Evolutionary conservation across 192 early-diverging fungal genomes (phyloP).

Genomic region (Backusella tarrabulga): DNA sequence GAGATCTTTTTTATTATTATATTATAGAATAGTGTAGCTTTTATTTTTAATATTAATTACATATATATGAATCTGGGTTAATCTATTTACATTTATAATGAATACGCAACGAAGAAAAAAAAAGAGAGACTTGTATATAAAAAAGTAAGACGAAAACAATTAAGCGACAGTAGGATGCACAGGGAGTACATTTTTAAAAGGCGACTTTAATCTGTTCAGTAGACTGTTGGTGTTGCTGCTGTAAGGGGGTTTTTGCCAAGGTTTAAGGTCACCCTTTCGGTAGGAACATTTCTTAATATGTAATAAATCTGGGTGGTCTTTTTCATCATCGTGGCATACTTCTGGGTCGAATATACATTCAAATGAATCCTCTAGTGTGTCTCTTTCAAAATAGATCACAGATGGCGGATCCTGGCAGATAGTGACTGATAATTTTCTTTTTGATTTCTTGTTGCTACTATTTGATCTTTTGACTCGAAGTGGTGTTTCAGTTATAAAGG

Average conservation of each 20-base stretch:
- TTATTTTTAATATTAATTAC: constrained; percentile 3
- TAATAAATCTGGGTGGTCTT: constrained; percentile 28
- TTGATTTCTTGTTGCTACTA: background rate
- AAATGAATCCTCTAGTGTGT: constrained; percentile 12
- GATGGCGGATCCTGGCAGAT: constrained; percentile 31
- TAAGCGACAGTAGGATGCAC: constrained; percentile 3
- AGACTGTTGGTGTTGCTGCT: background rate
- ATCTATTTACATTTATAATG: constrained; percentile 7
- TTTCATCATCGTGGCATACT: constrained; percentile 31
- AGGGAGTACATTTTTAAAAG: constrained; percentile 13
- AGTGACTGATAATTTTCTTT: constrained; percentile 18
- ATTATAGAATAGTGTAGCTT: background rate
- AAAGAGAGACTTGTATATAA: background rate
- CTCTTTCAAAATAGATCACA: constrained; percentile 24
- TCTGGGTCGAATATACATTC: constrained; percentile 32
- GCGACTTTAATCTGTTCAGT: constrained; percentile 11
- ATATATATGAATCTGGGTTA: background rate
- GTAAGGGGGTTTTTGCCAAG: constrained; percentile 26
- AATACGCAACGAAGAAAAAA: background rate
- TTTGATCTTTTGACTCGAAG: constrained; percentile 1
- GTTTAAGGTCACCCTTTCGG: constrained; percentile 14
- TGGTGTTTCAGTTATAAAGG: constrained; percentile 12
- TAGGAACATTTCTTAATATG: background rate
- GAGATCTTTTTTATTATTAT: background rate
- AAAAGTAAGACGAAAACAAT: background rate